Evolutionary conservation across 805 yeast species (phyloP).

Genomic region (Cyberlindnera misumaiensis): DNA sequence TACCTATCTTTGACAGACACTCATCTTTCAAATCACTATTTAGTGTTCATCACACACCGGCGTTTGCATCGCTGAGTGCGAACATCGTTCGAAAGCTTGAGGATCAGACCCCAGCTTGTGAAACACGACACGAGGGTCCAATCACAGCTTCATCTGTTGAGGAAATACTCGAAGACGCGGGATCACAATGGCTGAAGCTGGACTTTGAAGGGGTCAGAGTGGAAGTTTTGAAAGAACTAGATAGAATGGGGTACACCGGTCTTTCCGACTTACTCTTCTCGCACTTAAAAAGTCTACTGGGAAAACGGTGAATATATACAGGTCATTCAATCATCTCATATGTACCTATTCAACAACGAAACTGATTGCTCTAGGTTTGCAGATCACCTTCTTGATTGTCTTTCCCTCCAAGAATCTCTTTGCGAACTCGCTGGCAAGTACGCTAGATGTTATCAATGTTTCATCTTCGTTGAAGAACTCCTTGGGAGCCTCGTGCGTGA

Average conservation of each 20-base stretch:
- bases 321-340: neutral
- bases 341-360: constrained; percentile 12
- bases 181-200: constrained; percentile 30
- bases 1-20: constrained; percentile 21
- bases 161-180: constrained; percentile 20
- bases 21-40: constrained; percentile 20
- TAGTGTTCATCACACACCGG: constrained; percentile 45
- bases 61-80: constrained; percentile 39
- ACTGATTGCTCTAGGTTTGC: constrained; percentile 33
- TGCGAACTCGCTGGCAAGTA: constrained; percentile 31
- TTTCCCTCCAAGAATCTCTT: constrained; percentile 35
- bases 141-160: constrained; percentile 37
- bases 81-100: constrained; percentile 40
- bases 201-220: constrained; percentile 40
- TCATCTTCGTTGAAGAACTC: constrained; percentile 28
- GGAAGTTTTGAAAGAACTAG: constrained; percentile 35
- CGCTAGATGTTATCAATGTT: constrained; percentile 29
- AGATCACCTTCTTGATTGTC: constrained; percentile 44
- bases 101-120: constrained; percentile 29
- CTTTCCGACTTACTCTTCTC: constrained; percentile 43
- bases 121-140: constrained; percentile 45
- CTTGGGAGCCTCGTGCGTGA: constrained; percentile 32
- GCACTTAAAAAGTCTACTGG: constrained; percentile 44
- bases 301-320: constrained; percentile 14
- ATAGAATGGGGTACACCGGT: constrained; percentile 39